Conservation (phyloP, 495 filamentous ascomycete genomes). For the Penicillium pancosmium region DNA sequence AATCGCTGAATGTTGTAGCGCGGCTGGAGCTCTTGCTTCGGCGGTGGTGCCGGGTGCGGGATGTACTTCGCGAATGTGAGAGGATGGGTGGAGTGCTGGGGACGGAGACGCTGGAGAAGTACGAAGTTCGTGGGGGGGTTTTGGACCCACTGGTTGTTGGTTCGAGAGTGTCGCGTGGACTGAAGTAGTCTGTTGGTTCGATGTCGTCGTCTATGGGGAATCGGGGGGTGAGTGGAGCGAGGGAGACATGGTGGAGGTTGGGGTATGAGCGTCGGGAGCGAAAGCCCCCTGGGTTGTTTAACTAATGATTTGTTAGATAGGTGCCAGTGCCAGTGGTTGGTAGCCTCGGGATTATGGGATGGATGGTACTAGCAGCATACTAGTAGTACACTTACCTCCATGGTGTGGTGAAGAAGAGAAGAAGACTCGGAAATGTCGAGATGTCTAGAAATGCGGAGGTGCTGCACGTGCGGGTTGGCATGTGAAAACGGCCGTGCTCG, state of each 20-base stretch:
- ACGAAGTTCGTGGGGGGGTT: constrained; percentile 36
- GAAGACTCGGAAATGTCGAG: constrained; percentile 3
- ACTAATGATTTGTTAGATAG: constrained; percentile 8
- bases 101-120: constrained; percentile 48
- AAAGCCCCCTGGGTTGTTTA: constrained; percentile 35
- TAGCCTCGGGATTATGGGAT: no score
- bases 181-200: constrained; percentile 39
- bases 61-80: constrained; percentile 50
- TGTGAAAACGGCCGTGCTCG: constrained; percentile 24
- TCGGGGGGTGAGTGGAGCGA: constrained; percentile 67
- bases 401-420: constrained; percentile 15
- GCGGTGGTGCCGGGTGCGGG: constrained; percentile 41
- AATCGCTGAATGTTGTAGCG: constrained; percentile 34
- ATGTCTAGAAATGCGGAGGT: constrained; percentile 32
- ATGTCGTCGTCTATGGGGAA: constrained; percentile 58
- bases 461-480: constrained; percentile 26
- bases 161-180: constrained; percentile 17
- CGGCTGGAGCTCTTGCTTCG: constrained; percentile 45
- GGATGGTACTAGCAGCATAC: no score
- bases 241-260: constrained; percentile 51
- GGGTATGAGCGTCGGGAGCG: constrained; percentile 50
- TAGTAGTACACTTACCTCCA: constrained; percentile 28
- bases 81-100: constrained; percentile 52
- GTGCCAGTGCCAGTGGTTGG: no score
- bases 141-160: constrained; percentile 7